Percentiles rank a stretch among this genome's conserved stretches.
Evolutionary conservation across 2,329 filamentous ascomycete species (phyloP).

Genomic region (Pseudogymnoascus sp.): DNA sequence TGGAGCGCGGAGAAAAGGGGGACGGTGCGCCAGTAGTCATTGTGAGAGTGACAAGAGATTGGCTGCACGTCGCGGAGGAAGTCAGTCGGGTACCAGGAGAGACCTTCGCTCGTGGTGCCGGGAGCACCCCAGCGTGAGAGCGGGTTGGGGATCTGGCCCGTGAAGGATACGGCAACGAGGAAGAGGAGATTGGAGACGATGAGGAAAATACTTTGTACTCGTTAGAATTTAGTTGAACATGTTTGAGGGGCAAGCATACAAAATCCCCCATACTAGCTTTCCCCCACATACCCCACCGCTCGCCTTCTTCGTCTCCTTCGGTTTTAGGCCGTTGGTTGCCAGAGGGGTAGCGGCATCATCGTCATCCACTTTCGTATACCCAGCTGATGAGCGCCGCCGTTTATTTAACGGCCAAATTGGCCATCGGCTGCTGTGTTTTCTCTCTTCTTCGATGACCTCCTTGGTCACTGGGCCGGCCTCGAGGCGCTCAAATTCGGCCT

Average conservation of each 20-base stretch:
- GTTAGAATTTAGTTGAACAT: neutral
- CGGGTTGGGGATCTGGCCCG: constrained; percentile 24
- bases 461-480: neutral
- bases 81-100: constrained; percentile 42
- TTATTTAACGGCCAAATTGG: neutral
- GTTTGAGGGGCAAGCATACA: neutral
- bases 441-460: neutral
- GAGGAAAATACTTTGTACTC: constrained; percentile 27
- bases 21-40: constrained; percentile 60
- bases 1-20: constrained; percentile 56
- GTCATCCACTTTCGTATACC: neutral
- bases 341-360: neutral
- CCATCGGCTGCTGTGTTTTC: neutral
- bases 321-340: neutral
- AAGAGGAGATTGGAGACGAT: constrained; percentile 30
- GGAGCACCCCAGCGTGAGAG: constrained; percentile 32
- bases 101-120: constrained; percentile 32
- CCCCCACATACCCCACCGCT: constrained; percentile 3
- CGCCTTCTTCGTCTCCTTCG: neutral
- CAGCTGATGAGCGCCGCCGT: neutral
- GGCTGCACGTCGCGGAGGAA: constrained; percentile 47
- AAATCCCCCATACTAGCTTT: constrained; percentile 7
- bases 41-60: constrained; percentile 58
- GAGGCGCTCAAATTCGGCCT: constrained; percentile 2
- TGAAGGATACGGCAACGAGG: constrained; percentile 26